Conservation (phyloP, 2,329 filamentous ascomycete species). For the Alternaria triticina region DNA sequence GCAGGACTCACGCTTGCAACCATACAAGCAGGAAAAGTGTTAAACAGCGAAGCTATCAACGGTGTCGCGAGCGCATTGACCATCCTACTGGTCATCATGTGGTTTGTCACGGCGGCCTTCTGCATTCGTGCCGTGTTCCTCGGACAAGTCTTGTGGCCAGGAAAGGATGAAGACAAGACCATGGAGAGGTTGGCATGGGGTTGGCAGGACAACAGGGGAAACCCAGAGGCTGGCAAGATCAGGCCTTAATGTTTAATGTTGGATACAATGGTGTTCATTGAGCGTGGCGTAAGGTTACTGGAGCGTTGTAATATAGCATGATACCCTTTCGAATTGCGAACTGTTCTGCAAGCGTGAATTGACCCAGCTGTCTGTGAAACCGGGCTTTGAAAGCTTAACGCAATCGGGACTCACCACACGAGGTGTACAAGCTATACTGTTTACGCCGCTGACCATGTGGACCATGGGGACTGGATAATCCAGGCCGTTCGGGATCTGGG, state of each 20-base stretch:
- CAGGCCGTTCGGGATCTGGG: constrained; percentile 4
- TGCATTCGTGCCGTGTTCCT: constrained; percentile 59
- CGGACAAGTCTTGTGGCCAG: constrained; percentile 63
- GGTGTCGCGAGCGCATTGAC: constrained; percentile 63
- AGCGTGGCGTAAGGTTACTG: not conserved
- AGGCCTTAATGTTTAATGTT: constrained; percentile 1
- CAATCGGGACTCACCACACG: not conserved
- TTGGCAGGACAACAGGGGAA: constrained; percentile 26
- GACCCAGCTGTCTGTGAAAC: not conserved
- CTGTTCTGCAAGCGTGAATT: not conserved
- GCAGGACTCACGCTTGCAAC: constrained; percentile 67
- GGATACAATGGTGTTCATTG: not conserved
- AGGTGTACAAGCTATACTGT: not conserved
- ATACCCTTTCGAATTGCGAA: not conserved
- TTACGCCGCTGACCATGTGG: not conserved
- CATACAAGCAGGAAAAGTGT: constrained; percentile 62
- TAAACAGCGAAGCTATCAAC: constrained; percentile 61
- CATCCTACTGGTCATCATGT: constrained; percentile 61
- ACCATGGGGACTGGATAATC: not conserved
- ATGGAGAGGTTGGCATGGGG: constrained; percentile 36
- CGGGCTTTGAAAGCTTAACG: not conserved
- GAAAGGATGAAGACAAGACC: constrained; percentile 47
- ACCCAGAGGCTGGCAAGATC: constrained; percentile 19
- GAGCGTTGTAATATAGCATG: not conserved
- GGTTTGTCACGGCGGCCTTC: constrained; percentile 59